A percentile compares a stretch with the other conserved stretches of the same genome.
phyloP scores from a whole-genome alignment of 805 yeast genomes.

The Monosporozyma aquatica region DNA sequence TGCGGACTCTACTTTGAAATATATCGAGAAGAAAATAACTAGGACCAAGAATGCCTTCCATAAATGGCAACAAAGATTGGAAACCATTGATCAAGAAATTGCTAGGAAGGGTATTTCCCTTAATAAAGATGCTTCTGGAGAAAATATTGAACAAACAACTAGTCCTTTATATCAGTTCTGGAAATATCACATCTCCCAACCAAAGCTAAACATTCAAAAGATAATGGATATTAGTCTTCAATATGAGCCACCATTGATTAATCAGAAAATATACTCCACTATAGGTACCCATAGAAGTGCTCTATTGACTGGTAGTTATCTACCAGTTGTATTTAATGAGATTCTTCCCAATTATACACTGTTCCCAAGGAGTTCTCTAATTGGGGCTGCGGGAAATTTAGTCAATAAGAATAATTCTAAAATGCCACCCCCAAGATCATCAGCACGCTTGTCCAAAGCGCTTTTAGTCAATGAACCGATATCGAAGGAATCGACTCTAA shows the following conservation, averaged over 20 bases:
- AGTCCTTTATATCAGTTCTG: conserved; percentile 25
- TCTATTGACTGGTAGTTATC: conserved; percentile 49
- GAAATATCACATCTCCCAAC: conserved; percentile 23
- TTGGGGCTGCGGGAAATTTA: conserved; percentile 44
- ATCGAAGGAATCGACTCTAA: neutral
- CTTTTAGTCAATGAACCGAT: conserved; percentile 10
- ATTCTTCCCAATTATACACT: conserved; percentile 45
- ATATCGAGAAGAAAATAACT: conserved; percentile 56
- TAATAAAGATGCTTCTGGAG: neutral
- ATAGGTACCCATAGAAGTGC: conserved; percentile 48
- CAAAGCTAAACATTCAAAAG: conserved; percentile 40
- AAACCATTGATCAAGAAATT: conserved; percentile 5
- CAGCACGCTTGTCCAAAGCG: conserved; percentile 15
- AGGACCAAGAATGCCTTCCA: conserved; percentile 63
- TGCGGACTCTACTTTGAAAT: conserved; percentile 27
- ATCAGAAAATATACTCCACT: conserved; percentile 18
- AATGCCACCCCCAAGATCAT: conserved; percentile 17
- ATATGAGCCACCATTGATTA: conserved; percentile 47
- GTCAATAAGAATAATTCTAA: conserved; percentile 5
- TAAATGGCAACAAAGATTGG: conserved; percentile 72
- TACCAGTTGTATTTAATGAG: conserved; percentile 58
- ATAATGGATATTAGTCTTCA: conserved; percentile 57
- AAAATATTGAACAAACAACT: conserved; percentile 20
- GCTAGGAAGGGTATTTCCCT: neutral
- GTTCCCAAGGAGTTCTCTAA: conserved; percentile 42